Conservation (phyloP, 805 yeast species). For the Monosporozyma yasuniensis region DNA sequence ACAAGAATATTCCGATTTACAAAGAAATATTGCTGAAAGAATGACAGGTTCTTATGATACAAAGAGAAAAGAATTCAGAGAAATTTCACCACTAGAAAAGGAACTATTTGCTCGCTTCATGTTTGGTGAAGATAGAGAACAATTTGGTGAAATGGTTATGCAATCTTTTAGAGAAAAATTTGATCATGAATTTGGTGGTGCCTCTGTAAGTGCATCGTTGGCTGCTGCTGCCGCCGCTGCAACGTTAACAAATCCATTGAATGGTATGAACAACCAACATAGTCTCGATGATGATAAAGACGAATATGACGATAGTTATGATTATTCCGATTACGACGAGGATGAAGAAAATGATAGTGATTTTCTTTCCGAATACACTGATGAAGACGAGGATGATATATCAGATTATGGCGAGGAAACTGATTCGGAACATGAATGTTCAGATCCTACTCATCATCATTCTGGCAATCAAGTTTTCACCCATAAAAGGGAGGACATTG, state of each 20-base stretch:
- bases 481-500: conserved; percentile 10
- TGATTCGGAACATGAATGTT: conserved; percentile 8
- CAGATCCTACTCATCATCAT: conserved; percentile 9
- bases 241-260: conserved; percentile 9
- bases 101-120: conserved; percentile 27
- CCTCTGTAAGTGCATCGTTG: conserved; percentile 18
- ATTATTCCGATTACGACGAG: conserved; percentile 27
- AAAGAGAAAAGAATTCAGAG: conserved; percentile 19
- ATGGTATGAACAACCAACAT: conserved; percentile 13
- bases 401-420: conserved; percentile 10
- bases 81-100: conserved; percentile 23
- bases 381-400: conserved; percentile 16
- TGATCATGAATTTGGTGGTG: conserved; percentile 16
- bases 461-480: conserved; percentile 5
- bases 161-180: conserved; percentile 24
- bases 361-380: conserved; percentile 19
- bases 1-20: conserved; percentile 26
- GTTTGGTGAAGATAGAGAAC: conserved; percentile 24
- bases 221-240: conserved; percentile 26
- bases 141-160: conserved; percentile 23
- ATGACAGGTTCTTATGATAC: conserved; percentile 26
- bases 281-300: conserved; percentile 14
- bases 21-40: conserved; percentile 26
- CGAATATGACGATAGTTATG: conserved; percentile 17
- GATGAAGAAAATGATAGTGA: conserved; percentile 9